Conservation (phyloP, 2,329 filamentous ascomycete species). For the Colletotrichum lupini region DNA sequence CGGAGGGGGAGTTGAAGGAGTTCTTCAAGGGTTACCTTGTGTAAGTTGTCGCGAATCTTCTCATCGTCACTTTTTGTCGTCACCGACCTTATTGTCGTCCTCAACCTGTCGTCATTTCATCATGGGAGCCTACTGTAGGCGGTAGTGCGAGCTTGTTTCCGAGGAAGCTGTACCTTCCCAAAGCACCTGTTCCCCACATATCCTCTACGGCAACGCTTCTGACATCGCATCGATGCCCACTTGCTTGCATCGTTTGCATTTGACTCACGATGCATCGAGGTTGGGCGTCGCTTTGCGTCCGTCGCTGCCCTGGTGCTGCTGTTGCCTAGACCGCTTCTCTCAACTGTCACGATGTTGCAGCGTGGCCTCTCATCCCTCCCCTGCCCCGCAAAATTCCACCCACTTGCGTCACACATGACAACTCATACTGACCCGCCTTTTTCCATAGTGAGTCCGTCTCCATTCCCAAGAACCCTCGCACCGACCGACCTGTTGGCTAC, state of each 20-base stretch:
- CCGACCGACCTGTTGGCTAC: conserved; percentile 97
- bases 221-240: background rate
- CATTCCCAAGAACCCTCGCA: conserved; percentile 99
- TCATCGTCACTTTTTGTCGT: background rate
- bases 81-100: background rate
- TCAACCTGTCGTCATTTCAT: background rate
- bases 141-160: background rate
- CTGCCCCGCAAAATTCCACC: conserved; percentile 33
- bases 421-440: conserved; percentile 35
- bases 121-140: conserved; percentile 3
- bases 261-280: background rate
- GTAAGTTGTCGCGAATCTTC: conserved; percentile 70
- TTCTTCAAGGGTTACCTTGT: conserved; percentile 99
- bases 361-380: conserved; percentile 32
- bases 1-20: conserved; percentile 99
- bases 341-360: conserved; percentile 23
- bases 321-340: conserved; percentile 24
- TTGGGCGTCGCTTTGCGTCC: background rate
- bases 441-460: conserved; percentile 89
- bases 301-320: background rate
- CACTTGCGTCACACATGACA: conserved; percentile 34
- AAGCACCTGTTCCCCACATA: background rate
- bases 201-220: background rate
- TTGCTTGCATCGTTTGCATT: background rate
- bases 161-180: background rate